phyloP scores from a whole-genome alignment of 192 early-diverging fungal species.

The Obelidium mucronatum region DNA sequence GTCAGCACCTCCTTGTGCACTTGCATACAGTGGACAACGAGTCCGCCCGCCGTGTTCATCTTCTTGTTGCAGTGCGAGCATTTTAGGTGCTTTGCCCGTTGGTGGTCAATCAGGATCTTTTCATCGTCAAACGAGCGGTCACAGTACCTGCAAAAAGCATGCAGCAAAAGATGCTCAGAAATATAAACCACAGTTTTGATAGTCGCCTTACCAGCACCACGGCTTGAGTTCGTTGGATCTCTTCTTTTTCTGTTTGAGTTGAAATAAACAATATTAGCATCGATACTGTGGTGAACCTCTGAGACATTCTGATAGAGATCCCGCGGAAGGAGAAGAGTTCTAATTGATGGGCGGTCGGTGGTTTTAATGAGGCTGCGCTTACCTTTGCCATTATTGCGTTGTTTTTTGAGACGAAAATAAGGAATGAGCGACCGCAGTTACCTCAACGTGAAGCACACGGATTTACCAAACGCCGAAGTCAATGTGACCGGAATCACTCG shows the following conservation, averaged over 20 bases:
- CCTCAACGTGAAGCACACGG: conserved; percentile 6
- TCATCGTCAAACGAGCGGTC: conserved; percentile 96
- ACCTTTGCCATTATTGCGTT: background rate
- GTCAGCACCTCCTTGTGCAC: conserved; percentile 91
- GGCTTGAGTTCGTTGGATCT: conserved; percentile 47
- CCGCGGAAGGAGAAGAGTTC: background rate
- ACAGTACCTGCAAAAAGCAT: conserved; percentile 62
- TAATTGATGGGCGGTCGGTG: too few relatives aligned
- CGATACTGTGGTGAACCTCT: background rate
- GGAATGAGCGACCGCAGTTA: too few relatives aligned
- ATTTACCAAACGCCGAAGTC: background rate
- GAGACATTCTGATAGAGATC: background rate
- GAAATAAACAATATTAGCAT: too few relatives aligned
- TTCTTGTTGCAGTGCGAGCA: conserved; percentile 85
- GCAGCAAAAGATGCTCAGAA: background rate
- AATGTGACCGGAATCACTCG: background rate
- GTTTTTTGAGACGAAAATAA: background rate
- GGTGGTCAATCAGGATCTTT: conserved; percentile 88
- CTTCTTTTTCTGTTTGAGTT: conserved; percentile 57
- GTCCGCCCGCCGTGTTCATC: conserved; percentile 87
- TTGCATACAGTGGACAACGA: conserved; percentile 88
- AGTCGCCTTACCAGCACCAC: conserved; percentile 58
- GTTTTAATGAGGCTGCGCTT: background rate
- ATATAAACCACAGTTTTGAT: too few relatives aligned
- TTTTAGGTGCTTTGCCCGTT: conserved; percentile 82